These are phyloP conservation scores for Fulvia fulva DNA, from an alignment of 2,329 filamentous ascomycete genomes.

Conservation along the genomic window DNA sequence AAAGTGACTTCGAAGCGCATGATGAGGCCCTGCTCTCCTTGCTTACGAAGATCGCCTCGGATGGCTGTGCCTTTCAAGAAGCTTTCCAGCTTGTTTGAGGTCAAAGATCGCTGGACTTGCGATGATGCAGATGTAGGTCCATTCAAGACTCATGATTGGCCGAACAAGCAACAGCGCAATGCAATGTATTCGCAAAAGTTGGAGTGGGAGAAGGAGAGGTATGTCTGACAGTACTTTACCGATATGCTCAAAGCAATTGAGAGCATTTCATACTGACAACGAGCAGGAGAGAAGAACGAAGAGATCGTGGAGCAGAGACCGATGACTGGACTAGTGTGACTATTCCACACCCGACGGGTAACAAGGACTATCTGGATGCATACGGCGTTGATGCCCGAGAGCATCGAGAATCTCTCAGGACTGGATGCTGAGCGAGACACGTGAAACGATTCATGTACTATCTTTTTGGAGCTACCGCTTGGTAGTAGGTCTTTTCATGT, in stretches of 20 bases:
- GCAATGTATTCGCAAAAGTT: slow-evolving; percentile 3
- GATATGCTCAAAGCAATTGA: too few species aligned
- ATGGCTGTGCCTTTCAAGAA: too few species aligned
- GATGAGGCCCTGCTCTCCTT: too few species aligned
- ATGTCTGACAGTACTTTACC: too few species aligned
- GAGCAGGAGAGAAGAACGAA: not conserved
- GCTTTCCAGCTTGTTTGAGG: not conserved
- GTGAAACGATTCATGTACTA: too few species aligned
- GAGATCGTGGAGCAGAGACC: not conserved
- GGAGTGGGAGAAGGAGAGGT: slow-evolving; percentile 7
- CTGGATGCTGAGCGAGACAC: not conserved
- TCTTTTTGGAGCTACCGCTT: too few species aligned
- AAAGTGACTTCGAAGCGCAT: not conserved
- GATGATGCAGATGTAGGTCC: slow-evolving; percentile 4
- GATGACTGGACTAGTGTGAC: slow-evolving; percentile 6
- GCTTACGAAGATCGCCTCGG: too few species aligned
- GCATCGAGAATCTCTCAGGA: slow-evolving; percentile 4
- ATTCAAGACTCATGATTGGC: slow-evolving; percentile 7
- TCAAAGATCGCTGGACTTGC: slow-evolving; percentile 2
- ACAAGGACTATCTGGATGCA: slow-evolving; percentile 3
- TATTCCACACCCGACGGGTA: not conserved
- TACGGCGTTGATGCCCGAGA: slow-evolving; percentile 7
- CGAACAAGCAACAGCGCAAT: slow-evolving; percentile 10
- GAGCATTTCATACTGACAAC: too few species aligned
- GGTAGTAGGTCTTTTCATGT: too few species aligned